Conservation (phyloP, 768 basidiomycete species). For the Dacryopinax spathularia region DNA sequence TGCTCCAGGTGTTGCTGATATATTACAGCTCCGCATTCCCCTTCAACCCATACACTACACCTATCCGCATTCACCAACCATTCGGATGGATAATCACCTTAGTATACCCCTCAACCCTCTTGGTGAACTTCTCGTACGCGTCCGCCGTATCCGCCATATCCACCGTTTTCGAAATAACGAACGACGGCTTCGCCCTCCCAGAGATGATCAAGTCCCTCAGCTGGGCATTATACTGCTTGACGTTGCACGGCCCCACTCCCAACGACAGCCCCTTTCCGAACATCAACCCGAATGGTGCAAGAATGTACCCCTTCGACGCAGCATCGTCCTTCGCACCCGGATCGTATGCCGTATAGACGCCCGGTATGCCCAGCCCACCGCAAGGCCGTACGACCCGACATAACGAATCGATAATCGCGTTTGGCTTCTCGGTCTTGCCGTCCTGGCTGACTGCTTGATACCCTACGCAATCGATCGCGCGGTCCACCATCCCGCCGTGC, state of each 20-base stretch:
- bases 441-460: conserved; percentile 41
- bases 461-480: conserved; percentile 39
- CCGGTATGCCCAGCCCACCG: conserved; percentile 30
- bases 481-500: conserved; percentile 38
- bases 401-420: conserved; percentile 16
- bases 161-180: conserved; percentile 35
- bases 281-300: conserved; percentile 14
- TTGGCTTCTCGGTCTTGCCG: conserved; percentile 44
- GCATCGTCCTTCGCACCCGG: neutral
- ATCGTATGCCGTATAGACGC: conserved; percentile 25
- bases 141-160: conserved; percentile 34
- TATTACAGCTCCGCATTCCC: neutral
- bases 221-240: conserved; percentile 42
- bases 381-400: conserved; percentile 13
- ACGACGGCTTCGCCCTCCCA: conserved; percentile 39
- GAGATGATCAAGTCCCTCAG: conserved; percentile 41
- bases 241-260: conserved; percentile 44
- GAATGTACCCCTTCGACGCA: neutral
- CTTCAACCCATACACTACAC: neutral
- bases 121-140: conserved; percentile 43
- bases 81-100: conserved; percentile 19
- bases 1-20: neutral
- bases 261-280: conserved; percentile 42
- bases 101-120: conserved; percentile 39
- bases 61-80: neutral